Evolutionary conservation across 257 asterid species (phyloP).

Genomic region (Verbascum thapsus): DNA sequence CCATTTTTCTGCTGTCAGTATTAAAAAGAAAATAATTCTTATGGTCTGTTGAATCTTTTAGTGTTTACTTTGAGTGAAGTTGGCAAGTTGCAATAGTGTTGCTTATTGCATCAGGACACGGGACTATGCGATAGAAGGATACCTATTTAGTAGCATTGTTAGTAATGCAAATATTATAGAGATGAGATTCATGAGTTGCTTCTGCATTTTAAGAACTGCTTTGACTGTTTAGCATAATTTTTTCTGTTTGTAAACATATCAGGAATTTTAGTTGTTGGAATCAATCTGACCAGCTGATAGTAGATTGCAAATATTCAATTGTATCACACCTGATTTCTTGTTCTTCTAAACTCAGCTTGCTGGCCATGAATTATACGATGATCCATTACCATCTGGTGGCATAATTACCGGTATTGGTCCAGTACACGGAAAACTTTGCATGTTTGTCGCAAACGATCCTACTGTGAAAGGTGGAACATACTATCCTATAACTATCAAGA

Average conservation of each 20-base stretch:
- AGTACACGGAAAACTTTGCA: slow-evolving; percentile 83
- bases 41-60: slow-evolving; percentile 1
- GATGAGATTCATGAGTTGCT: slow-evolving; percentile 4
- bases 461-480: slow-evolving; percentile 98
- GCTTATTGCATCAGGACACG: slow-evolving; percentile 3
- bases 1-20: background rate
- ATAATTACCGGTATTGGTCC: slow-evolving; percentile 91
- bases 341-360: slow-evolving; percentile 64
- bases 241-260: slow-evolving; percentile 10
- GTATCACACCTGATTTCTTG: slow-evolving; percentile 31
- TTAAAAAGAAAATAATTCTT: background rate
- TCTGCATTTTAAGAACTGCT: slow-evolving; percentile 1
- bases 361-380: slow-evolving; percentile 85
- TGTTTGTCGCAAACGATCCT: slow-evolving; percentile 97
- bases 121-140: background rate
- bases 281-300: slow-evolving; percentile 3
- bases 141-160: background rate
- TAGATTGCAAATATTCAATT: slow-evolving; percentile 12
- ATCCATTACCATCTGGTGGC: slow-evolving; percentile 93
- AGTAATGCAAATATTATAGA: slow-evolving; percentile 4
- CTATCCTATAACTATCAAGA: slow-evolving; percentile 92
- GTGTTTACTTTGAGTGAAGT: background rate
- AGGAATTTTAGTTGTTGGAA: slow-evolving; percentile 2
- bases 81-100: background rate
- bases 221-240: slow-evolving; percentile 11